Base-by-base conservation (phyloP, 1,284 basidiomycete genomes). In the Boletus holoroseus region DNA sequence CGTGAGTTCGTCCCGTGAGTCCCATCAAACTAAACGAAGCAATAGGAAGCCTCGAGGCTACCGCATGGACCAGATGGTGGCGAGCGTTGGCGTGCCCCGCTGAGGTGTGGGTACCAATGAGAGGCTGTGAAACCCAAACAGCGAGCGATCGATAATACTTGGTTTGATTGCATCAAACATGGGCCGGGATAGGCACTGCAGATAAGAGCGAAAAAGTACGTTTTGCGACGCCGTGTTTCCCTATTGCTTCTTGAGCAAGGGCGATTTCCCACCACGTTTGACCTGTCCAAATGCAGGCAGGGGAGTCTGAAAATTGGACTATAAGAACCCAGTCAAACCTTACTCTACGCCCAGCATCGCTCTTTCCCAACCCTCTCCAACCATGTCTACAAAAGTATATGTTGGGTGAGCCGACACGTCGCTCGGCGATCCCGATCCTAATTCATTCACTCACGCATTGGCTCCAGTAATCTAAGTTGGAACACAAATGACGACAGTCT, bases 401-500 rank as follows among this genome's bases (percentile, higher is more conserved):
- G 87, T 89, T 77, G 86, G 86, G 86, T 89, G 77, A 79, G 87
- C 76, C 69, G 70, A 63, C 40, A 35, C 22, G 20, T 3, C 2
- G 20, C 15, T 54, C 15, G 24, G 9, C 20, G 63, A 63, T 72
- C 63, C 64, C 55, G 53, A 56, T 67, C 44, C 4, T 5, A 1
- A 13, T 47, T 30, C 38, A 39, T 44, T 53, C 24, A 41, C 16
- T 56, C 22, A 43, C 15, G 67, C 67, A 68, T 67, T 20, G 22
- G 1, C 15, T 32, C 59, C 60, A 89, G 86, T 73, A 88, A 88
- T 77, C 73, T 89, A 76, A 88, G 86, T 77, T 89, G 91, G 91
- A 85, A 82, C 78, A 92, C 91, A 68, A 92, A 82, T 56, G 91
- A 94, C 77, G 90, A 93, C 20, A 80, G 79, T 46, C 78, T 94